Evolutionary conservation across 2,329 filamentous ascomycete genomes (phyloP).

Genomic region (Hymenoscyphus scutula): DNA sequence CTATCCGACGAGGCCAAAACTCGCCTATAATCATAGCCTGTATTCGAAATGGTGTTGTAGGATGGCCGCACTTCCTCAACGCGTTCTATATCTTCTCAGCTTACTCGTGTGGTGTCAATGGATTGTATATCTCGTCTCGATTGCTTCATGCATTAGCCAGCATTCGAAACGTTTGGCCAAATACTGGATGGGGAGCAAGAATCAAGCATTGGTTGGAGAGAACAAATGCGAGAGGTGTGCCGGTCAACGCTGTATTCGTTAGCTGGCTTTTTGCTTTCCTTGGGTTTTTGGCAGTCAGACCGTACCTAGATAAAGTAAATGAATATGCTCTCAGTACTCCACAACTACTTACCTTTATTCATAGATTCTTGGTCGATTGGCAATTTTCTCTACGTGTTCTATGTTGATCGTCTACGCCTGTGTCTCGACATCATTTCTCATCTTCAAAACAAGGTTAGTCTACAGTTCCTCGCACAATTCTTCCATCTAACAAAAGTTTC

Average conservation of each 20-base stretch:
- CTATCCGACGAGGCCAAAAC: slow-evolving; percentile 25
- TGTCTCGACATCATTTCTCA: background rate
- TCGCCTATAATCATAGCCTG: background rate
- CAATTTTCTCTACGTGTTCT: background rate
- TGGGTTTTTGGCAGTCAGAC: slow-evolving; percentile 38
- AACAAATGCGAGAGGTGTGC: slow-evolving; percentile 39
- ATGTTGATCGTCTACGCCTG: background rate
- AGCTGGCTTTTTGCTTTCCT: slow-evolving; percentile 41
- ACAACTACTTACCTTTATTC: background rate
- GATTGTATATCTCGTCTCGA: slow-evolving; percentile 43
- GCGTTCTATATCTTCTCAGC: slow-evolving; percentile 46
- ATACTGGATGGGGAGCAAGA: slow-evolving; percentile 35
- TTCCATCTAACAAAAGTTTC: background rate
- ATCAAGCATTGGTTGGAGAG: slow-evolving; percentile 36
- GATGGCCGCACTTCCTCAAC: slow-evolving; percentile 43
- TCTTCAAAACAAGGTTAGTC: background rate
- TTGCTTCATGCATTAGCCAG: slow-evolving; percentile 44
- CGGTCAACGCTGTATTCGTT: slow-evolving; percentile 39
- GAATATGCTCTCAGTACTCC: background rate
- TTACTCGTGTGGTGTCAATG: slow-evolving; percentile 42
- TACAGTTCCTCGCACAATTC: background rate
- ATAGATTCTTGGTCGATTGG: background rate
- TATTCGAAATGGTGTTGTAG: slow-evolving; percentile 40
- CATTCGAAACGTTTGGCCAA: slow-evolving; percentile 41
- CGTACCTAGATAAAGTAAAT: slow-evolving; percentile 14